Evolutionary conservation across 2,329 filamentous ascomycete species (phyloP).

Genomic region (Trichoderma arundinaceum): DNA sequence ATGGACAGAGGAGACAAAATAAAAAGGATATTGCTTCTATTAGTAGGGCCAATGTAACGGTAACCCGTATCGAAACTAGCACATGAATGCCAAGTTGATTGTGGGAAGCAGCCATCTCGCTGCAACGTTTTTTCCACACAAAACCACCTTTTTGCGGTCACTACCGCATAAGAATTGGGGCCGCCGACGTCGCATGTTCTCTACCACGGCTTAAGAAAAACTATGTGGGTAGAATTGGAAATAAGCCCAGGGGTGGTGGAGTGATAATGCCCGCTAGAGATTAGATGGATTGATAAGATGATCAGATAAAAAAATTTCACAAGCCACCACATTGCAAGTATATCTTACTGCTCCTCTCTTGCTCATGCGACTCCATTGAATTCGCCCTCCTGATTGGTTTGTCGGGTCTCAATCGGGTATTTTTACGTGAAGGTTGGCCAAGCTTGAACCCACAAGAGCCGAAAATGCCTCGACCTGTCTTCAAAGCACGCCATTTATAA

Average conservation of each 20-base stretch:
- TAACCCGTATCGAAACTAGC: background rate
- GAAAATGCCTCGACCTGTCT: slow-evolving; percentile 24
- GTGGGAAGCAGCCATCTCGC: background rate
- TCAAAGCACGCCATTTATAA: slow-evolving; percentile 29
- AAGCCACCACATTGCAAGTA: background rate
- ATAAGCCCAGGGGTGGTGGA: slow-evolving; percentile 9
- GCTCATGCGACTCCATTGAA: slow-evolving; percentile 15
- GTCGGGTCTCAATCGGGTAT: slow-evolving; percentile 12
- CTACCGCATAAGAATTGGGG: background rate
- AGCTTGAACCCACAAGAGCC: slow-evolving; percentile 15
- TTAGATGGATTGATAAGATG: slow-evolving; percentile 34
- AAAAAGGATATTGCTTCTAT: background rate
- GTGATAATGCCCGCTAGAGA: slow-evolving; percentile 21
- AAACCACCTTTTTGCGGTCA: background rate
- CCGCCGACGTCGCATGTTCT: slow-evolving; percentile 23
- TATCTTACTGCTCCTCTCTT: background rate
- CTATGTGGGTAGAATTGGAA: slow-evolving; percentile 24
- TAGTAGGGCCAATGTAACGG: slow-evolving; percentile 3
- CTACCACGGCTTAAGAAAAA: slow-evolving; percentile 11
- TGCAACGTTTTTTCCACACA: background rate
- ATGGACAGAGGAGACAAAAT: background rate
- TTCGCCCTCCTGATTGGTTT: slow-evolving; percentile 17
- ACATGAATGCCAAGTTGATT: background rate
- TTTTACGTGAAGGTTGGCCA: background rate
- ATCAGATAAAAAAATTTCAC: slow-evolving; percentile 33